Conservation (phyloP, 495 filamentous ascomycete genomes). For the Ascobolus immersus region DNA sequence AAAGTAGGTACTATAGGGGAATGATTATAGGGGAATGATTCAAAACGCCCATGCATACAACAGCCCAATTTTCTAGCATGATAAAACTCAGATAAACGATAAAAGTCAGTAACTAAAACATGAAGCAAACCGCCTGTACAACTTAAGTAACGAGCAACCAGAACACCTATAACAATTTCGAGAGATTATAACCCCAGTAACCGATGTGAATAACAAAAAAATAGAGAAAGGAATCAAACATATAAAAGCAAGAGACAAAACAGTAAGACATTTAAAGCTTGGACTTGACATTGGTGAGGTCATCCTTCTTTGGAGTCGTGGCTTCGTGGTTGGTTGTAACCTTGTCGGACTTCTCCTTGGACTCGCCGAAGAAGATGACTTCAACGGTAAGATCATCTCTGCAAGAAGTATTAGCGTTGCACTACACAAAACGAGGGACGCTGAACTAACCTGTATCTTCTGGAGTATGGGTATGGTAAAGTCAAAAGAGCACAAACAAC, state of each 20-base stretch:
- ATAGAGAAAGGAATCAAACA: background rate
- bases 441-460: slow-evolving; percentile 50
- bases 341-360: slow-evolving; percentile 40
- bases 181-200: background rate
- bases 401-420: background rate
- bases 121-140: no score
- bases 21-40: no score
- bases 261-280: slow-evolving; percentile 31
- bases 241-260: background rate
- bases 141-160: no score
- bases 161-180: no score
- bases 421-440: background rate
- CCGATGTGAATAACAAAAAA: background rate
- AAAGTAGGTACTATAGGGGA: no score
- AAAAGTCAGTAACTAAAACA: no score
- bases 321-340: slow-evolving; percentile 70
- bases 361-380: slow-evolving; percentile 91
- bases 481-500: slow-evolving; percentile 87
- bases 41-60: no score
- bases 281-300: slow-evolving; percentile 24
- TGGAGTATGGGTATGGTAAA: slow-evolving; percentile 66
- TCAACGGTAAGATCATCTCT: slow-evolving; percentile 92
- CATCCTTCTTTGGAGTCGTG: slow-evolving; percentile 25
- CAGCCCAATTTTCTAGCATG: no score
- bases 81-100: no score